A percentile compares a stretch with the other conserved stretches of the same genome.
phyloP scores from a whole-genome alignment of 1,284 basidiomycete species.

The Cutaneotrichosporon mucoides region DNA sequence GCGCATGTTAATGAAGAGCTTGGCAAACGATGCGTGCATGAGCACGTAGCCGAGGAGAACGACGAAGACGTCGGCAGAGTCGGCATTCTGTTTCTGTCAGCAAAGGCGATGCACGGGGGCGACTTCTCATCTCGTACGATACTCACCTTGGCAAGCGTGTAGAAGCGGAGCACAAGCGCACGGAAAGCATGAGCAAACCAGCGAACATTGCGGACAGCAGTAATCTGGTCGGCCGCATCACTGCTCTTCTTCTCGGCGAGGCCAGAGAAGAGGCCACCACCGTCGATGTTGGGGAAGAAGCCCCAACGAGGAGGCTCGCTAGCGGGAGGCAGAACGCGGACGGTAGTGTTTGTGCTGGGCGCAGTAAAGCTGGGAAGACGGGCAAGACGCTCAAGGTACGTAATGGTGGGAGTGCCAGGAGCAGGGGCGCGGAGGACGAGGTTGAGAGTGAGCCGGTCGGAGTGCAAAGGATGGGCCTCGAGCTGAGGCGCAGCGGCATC shows the following conservation, averaged over 20 bases:
- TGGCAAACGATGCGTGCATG: slow-evolving; percentile 94
- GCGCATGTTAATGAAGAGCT: slow-evolving; percentile 79
- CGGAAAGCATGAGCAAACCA: slow-evolving; percentile 83
- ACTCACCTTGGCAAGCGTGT: slow-evolving; percentile 73
- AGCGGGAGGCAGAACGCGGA: slow-evolving; percentile 26
- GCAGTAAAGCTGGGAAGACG: slow-evolving; percentile 49
- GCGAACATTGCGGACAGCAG: slow-evolving; percentile 66
- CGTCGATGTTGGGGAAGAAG: slow-evolving; percentile 39
- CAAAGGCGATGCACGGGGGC: neutral
- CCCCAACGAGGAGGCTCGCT: slow-evolving; percentile 30
- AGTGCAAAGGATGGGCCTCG: slow-evolving; percentile 36
- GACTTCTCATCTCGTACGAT: neutral
- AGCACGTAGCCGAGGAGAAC: slow-evolving; percentile 92
- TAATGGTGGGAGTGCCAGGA: slow-evolving; percentile 57
- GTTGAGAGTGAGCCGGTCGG: slow-evolving; percentile 38
- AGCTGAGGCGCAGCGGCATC: slow-evolving; percentile 24
- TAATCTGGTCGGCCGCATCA: slow-evolving; percentile 54
- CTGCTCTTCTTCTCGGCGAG: slow-evolving; percentile 23
- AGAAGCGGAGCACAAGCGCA: slow-evolving; percentile 78
- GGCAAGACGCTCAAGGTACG: slow-evolving; percentile 52
- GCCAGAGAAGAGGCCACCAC: slow-evolving; percentile 35
- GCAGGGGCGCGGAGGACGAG: slow-evolving; percentile 39
- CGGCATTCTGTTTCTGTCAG: slow-evolving; percentile 63
- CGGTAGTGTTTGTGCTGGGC: slow-evolving; percentile 31
- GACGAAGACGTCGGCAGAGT: slow-evolving; percentile 91